Percentiles rank a stretch among this genome's conserved stretches.
phyloP scores from a whole-genome alignment of 2,329 filamentous ascomycete genomes.

The Aspergillus sergii region DNA sequence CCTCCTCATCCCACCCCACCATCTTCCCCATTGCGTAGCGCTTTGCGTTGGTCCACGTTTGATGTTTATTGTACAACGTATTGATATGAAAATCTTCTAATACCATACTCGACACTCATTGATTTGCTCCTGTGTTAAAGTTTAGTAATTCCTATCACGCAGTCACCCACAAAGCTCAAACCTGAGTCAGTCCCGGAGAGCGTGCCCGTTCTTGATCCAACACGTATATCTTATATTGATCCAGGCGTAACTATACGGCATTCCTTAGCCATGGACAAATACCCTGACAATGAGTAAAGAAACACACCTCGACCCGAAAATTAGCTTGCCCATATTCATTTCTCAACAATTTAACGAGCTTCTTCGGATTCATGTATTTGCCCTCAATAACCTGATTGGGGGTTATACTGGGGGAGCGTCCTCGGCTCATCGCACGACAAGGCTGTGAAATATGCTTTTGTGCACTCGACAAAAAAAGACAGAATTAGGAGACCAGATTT shows the following conservation, averaged over 20 bases:
- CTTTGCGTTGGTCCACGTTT: background rate
- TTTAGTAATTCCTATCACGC: background rate
- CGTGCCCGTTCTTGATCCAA: background rate
- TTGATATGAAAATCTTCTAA: background rate
- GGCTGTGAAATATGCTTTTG: background rate
- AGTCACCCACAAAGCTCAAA: background rate
- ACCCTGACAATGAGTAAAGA: background rate
- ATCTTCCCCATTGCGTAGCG: background rate
- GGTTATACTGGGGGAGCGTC: background rate
- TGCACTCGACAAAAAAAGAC: background rate
- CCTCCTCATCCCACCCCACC: background rate
- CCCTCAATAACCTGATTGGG: constrained; percentile 13
- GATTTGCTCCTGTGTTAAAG: constrained; percentile 1
- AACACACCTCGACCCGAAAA: constrained; percentile 12
- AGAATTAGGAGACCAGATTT: background rate
- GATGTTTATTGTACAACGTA: background rate
- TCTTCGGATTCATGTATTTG: constrained; percentile 6
- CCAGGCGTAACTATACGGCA: constrained; percentile 10
- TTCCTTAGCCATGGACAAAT: background rate
- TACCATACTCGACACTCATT: background rate
- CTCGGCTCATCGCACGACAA: constrained; percentile 3
- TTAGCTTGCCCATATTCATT: constrained; percentile 11
- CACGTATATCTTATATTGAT: constrained; percentile 15
- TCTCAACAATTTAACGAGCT: constrained; percentile 8
- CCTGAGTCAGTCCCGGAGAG: background rate